Evolutionary conservation across 176 grass and related monocot genomes (phyloP).

Genomic region (Cenchrus fungigraminus): DNA sequence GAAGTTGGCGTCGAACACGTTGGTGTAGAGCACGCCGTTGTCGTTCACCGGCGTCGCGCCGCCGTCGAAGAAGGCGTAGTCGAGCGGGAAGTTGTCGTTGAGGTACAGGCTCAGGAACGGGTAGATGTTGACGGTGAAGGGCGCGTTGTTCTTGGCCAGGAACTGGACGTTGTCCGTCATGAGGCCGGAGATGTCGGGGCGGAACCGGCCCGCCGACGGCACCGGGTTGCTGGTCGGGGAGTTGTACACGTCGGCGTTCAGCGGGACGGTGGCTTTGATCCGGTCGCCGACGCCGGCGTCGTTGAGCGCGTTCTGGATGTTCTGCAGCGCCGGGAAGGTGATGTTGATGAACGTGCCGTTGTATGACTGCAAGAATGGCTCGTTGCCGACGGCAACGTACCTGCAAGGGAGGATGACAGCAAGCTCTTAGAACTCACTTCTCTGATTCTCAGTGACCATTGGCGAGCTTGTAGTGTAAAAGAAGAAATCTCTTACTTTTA

Average conservation of each 20-base stretch:
- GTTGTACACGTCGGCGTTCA: conserved; percentile 79
- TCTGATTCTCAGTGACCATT: background rate
- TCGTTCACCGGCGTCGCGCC: conserved; percentile 55
- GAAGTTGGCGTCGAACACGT: conserved; percentile 90
- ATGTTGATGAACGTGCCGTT: conserved; percentile 60
- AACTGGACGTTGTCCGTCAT: conserved; percentile 78
- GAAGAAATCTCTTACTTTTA: background rate
- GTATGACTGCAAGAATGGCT: conserved; percentile 65
- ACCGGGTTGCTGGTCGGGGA: conserved; percentile 30
- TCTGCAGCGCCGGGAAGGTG: conserved; percentile 63
- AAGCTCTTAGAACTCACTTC: background rate
- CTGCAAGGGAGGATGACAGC: conserved; percentile 29
- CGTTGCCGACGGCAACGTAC: conserved; percentile 75
- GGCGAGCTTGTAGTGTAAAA: background rate
- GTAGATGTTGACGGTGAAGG: conserved; percentile 95
- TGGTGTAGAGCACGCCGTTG: conserved; percentile 62
- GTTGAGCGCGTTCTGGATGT: conserved; percentile 70
- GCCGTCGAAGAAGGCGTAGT: conserved; percentile 87
- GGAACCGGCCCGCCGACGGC: conserved; percentile 66
- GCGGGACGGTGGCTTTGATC: conserved; percentile 69
- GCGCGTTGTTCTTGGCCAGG: conserved; percentile 60
- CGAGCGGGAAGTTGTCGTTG: conserved; percentile 66
- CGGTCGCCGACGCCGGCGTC: conserved; percentile 61
- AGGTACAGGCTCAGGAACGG: conserved; percentile 83
- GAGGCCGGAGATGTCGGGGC: conserved; percentile 42